Base-by-base conservation (phyloP, 2,329 filamentous ascomycete species). In the Polytolypa hystricis region DNA sequence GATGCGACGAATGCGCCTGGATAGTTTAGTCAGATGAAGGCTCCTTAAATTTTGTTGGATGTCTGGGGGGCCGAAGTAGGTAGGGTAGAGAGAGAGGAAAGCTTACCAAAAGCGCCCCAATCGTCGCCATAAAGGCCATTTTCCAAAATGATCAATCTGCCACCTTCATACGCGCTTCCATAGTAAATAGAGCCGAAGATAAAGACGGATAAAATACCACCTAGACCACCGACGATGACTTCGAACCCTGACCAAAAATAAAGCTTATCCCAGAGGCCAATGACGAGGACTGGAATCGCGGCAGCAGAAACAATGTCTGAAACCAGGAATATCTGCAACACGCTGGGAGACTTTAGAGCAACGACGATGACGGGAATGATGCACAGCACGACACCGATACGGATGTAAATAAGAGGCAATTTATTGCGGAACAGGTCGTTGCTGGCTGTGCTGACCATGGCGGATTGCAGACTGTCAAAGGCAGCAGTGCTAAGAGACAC, bases 351-450 rank as follows among this genome's bases (percentile, higher is more conserved):
- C 35, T 42, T 45, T 21, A 50, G 33, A 14, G 47, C 37, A n/a
- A 49, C 38, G 11, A 49, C 31, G 9, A 87, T 72, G 35, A 79
- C 73, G 2, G 84, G 84, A 43, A 86, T 63, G 52, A 86, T 86
- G 56, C 87, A 50, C 11, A 82, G 53, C 1, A 89, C 73, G 17
- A 91, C 82, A 27, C 67, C 67, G 12, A 53, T 68, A 31, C 84
- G 79, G 47, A 89, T 80, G 56, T 68, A 73, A 74, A 81, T 83
- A 45, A 87, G 73, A 50, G 77, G 79, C 38, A 91, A 73, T 41
- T 72, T 74, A 68, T 91, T 91, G 49, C 83, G 77, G 70, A 89
- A 89, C 10, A 91, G 61, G 54, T 91, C 84, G 63, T 89, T 89
- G 46, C 80, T 85, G 10, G 79, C 81, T 0, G 81, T 82, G n/a